These are phyloP conservation scores for Solanum rostratum DNA, from an alignment of 257 asterid genomes.

Conservation along the genomic window DNA sequence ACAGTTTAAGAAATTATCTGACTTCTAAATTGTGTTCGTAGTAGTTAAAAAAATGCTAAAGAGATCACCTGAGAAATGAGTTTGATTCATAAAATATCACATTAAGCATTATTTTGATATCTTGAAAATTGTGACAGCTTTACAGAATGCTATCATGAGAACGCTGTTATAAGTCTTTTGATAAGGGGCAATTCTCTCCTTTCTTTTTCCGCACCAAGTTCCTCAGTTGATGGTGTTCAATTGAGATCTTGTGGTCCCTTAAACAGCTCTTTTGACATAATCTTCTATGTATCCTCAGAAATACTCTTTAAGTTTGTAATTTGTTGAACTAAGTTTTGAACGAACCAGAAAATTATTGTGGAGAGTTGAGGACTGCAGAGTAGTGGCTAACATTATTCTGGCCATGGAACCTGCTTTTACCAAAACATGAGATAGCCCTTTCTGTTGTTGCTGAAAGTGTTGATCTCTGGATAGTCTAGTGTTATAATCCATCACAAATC, in stretches of 20 bases:
- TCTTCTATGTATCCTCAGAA: not conserved
- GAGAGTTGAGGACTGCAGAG: not conserved
- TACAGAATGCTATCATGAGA: not conserved
- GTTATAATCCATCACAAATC: not conserved
- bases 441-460: not conserved
- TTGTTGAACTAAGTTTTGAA: not conserved
- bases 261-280: not conserved
- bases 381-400: not conserved
- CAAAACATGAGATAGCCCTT: not conserved
- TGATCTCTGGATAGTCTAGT: not conserved
- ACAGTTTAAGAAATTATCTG: not conserved
- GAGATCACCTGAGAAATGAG: not conserved
- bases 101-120: not conserved
- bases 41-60: not conserved
- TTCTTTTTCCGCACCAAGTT: not conserved
- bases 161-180: not conserved
- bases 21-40: not conserved
- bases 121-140: not conserved
- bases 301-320: not conserved
- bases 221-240: not conserved
- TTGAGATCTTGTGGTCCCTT: not conserved
- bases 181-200: not conserved
- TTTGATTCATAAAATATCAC: not conserved
- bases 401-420: not conserved
- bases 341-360: not conserved